phyloP scores from a whole-genome alignment of 345 rosid species.

The Populus simonii region DNA sequence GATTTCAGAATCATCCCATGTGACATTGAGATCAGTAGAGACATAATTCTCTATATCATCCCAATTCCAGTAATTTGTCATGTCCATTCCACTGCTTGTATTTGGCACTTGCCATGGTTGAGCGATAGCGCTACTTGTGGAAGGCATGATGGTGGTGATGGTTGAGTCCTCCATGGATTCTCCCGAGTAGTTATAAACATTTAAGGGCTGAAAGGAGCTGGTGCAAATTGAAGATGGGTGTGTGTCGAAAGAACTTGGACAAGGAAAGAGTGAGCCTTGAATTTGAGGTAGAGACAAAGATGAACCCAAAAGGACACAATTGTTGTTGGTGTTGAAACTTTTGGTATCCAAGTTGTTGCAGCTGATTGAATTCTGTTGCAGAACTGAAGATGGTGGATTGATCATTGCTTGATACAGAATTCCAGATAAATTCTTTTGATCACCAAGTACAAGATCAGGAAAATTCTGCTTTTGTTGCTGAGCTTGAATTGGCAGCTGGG shows the following conservation, averaged over 20 bases:
- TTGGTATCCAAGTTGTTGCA: slow-evolving; percentile 10
- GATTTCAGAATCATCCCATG: slow-evolving; percentile 52
- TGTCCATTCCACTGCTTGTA: slow-evolving; percentile 26
- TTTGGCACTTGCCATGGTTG: slow-evolving; percentile 32
- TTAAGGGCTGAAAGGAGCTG: slow-evolving; percentile 28
- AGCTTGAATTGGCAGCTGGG: slow-evolving; percentile 21
- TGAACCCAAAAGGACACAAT: slow-evolving; percentile 18
- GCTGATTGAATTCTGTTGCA: slow-evolving; percentile 26
- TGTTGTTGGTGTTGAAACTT: slow-evolving; percentile 7
- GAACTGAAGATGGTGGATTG: slow-evolving; percentile 20
- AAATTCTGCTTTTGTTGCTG: slow-evolving; percentile 28
- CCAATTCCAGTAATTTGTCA: slow-evolving; percentile 50
- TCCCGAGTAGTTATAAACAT: slow-evolving; percentile 9
- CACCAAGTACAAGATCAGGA: slow-evolving; percentile 19
- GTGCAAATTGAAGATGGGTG: slow-evolving; percentile 28
- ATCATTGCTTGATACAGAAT: slow-evolving; percentile 22
- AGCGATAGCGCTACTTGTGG: slow-evolving; percentile 7
- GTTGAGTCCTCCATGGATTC: slow-evolving; percentile 33
- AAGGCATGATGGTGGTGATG: slow-evolving; percentile 27
- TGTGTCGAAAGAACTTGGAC: slow-evolving; percentile 28
- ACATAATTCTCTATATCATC: slow-evolving; percentile 49
- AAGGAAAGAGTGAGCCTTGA: slow-evolving; percentile 26
- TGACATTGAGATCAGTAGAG: slow-evolving; percentile 42
- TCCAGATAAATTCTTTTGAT: slow-evolving; percentile 25
- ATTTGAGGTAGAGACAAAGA: slow-evolving; percentile 18